Evolutionary conservation across 2,329 filamentous ascomycete genomes (phyloP).

Genomic region (Aureobasidium sp.): DNA sequence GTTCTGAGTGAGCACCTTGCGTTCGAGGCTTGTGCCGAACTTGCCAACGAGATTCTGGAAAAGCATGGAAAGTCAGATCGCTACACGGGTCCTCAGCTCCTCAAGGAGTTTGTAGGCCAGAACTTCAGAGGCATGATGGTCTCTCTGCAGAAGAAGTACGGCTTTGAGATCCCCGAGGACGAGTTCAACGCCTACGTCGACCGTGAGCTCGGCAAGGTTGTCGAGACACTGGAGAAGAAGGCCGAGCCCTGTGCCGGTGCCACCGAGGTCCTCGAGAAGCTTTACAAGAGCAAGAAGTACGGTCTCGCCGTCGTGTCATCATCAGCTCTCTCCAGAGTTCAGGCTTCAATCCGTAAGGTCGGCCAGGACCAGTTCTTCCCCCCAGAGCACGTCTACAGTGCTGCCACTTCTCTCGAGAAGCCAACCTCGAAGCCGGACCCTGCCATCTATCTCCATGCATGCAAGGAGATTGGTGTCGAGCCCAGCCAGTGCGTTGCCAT

Average conservation of each 20-base stretch:
- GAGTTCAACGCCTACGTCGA: slow-evolving; percentile 68
- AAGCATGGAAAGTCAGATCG: slow-evolving; percentile 53
- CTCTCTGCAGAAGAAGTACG: slow-evolving; percentile 65
- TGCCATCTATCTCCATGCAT: slow-evolving; percentile 73
- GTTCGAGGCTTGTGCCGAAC: slow-evolving; percentile 81
- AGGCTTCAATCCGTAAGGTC: slow-evolving; percentile 70
- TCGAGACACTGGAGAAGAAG: slow-evolving; percentile 63
- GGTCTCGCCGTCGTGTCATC: slow-evolving; percentile 68
- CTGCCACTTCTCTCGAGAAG: slow-evolving; percentile 64
- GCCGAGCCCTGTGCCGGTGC: slow-evolving; percentile 22
- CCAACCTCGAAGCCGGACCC: slow-evolving; percentile 91
- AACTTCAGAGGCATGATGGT: slow-evolving; percentile 91
- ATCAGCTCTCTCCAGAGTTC: slow-evolving; percentile 67
- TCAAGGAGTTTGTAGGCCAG: slow-evolving; percentile 81
- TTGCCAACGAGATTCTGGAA: slow-evolving; percentile 77
- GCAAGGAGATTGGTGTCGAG: slow-evolving; percentile 62
- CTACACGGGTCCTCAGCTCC: slow-evolving; percentile 71
- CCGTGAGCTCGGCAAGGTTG: slow-evolving; percentile 74
- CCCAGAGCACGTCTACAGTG: slow-evolving; percentile 68
- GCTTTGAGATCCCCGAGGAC: slow-evolving; percentile 57
- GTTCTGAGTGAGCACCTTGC: slow-evolving; percentile 84
- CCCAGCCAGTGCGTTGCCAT: slow-evolving; percentile 67
- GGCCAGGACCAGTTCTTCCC: slow-evolving; percentile 72
- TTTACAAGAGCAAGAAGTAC: slow-evolving; percentile 48
- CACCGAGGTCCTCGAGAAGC: slow-evolving; percentile 50